Evolutionary conservation across 257 asterid genomes (phyloP), one percentile per base, ranked within the genome.

Genomic region (Thymus mandschuricus): DNA sequence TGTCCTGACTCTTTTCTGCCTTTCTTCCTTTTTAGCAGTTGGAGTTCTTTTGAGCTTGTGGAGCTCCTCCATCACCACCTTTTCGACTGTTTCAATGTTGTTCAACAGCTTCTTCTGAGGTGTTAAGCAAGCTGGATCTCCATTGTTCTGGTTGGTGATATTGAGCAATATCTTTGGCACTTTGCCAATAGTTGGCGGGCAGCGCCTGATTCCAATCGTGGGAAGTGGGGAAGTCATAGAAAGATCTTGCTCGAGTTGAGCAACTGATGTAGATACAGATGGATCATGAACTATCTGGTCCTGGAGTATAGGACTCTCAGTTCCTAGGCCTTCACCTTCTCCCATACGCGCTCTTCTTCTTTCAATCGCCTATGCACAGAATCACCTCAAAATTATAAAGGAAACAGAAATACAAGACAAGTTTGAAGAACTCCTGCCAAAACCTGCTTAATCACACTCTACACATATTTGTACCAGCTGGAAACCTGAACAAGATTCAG

Each of bases 1-100:
- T 0, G 89, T 87, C 71, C 78, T 66, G 0, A 92, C 90, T 46
- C 81, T 85, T 77, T 87, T 85, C 34, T 86, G 88, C 76, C 92
- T 79, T 69, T 86, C 96, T 0, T 81, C 86, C 45, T 75, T 89
- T 73, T 80, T 85, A 49, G 97, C 93, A 41, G 77, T 72, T 4
- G 97, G 96, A 10, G 90, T 83, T 77, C 89, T 81, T 88, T 82
- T 87, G 46, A 86, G 72, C 73, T 84, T 88, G 3, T 66, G 80
- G 35, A 89, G 85, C 75, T 92, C 96, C 52, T 87, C 93, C 87
- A 79, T 81, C 46, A 92, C 90, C 66, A 80, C 96, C 71, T 78
- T 85, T 70, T 92, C 96, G 4, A 86, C 93, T 2, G 81, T 75
- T 58, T 92, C 96, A 11, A 92, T 87, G 64, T 87, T 86, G 78